Conservation (phyloP, 2,329 filamentous ascomycete species). For the Fusarium robinianum region DNA sequence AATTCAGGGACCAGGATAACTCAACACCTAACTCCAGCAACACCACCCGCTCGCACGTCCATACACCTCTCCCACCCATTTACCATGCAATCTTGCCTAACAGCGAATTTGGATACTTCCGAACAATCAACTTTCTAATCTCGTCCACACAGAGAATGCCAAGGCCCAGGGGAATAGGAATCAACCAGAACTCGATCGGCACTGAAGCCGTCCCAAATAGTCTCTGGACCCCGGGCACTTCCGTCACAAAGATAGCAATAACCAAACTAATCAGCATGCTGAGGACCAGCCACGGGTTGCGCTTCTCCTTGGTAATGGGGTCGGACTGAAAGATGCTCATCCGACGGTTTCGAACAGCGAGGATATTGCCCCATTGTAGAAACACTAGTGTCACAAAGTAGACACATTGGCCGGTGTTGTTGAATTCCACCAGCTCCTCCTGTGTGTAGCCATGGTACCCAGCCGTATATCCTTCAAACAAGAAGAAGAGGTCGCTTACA, state of each 20-base stretch:
- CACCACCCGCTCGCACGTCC: too few relatives aligned
- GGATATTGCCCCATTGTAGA: conserved; percentile 58
- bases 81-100: conserved; percentile 57
- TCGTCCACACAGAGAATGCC: conserved; percentile 58
- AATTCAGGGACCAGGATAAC: too few relatives aligned
- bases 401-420: conserved; percentile 54
- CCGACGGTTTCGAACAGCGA: conserved; percentile 56
- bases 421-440: conserved; percentile 53
- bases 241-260: conserved; percentile 59
- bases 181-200: conserved; percentile 57
- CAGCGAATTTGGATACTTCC: conserved; percentile 49
- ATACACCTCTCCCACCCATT: background rate
- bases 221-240: conserved; percentile 53
- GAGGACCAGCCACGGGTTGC: conserved; percentile 55
- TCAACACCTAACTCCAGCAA: too few relatives aligned
- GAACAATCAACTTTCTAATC: conserved; percentile 54
- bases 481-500: conserved; percentile 52
- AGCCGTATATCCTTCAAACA: conserved; percentile 52
- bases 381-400: conserved; percentile 60
- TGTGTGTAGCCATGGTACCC: conserved; percentile 55
- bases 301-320: conserved; percentile 50
- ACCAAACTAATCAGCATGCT: conserved; percentile 52
- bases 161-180: conserved; percentile 55
- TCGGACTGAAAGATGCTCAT: conserved; percentile 57
- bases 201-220: conserved; percentile 55